These are phyloP conservation scores for Phoenix roebelenii DNA, from an alignment of 176 grass and related monocot genomes.

Conservation along the genomic window DNA sequence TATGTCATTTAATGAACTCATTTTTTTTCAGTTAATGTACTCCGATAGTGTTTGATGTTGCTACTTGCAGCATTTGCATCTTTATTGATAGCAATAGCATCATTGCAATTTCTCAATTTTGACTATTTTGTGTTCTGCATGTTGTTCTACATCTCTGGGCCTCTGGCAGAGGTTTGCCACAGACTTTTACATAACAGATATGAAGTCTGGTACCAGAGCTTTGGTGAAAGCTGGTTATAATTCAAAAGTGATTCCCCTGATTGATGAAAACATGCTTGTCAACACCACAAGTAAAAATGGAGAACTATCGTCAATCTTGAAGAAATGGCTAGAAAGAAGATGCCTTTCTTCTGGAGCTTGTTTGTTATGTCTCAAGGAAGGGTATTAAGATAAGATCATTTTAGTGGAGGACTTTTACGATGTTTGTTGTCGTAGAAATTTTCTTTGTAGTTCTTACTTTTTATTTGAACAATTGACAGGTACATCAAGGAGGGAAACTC, in stretches of 20 bases:
- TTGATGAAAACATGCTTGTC: conserved; percentile 67
- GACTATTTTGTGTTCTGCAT: conserved; percentile 1
- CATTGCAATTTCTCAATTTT: too few species aligned
- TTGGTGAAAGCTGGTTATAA: conserved; percentile 75
- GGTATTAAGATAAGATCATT: conserved; percentile 30
- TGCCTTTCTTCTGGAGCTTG: conserved; percentile 49
- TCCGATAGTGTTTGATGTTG: too few species aligned
- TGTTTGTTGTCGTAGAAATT: background rate
- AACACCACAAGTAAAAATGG: conserved; percentile 52
- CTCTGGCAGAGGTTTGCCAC: conserved; percentile 70
- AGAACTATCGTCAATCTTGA: conserved; percentile 69
- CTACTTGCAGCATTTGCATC: too few species aligned
- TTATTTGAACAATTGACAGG: conserved; percentile 27
- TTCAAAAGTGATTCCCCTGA: conserved; percentile 65
- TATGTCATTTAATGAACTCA: too few species aligned
- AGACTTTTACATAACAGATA: conserved; percentile 95
- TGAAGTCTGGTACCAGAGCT: conserved; percentile 61
- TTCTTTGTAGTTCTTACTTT: background rate
- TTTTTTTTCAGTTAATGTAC: too few species aligned
- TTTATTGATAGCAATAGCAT: too few species aligned
- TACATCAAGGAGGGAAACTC: conserved; percentile 69
- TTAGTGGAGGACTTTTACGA: background rate
- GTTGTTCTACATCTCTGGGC: conserved; percentile 12
- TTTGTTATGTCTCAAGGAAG: conserved; percentile 69
- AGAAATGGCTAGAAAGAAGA: conserved; percentile 83